Percentiles rank a stretch among this genome's conserved stretches.
Evolutionary conservation across 2,329 filamentous ascomycete genomes (phyloP).

Genomic region (Byssochlamys sp.): DNA sequence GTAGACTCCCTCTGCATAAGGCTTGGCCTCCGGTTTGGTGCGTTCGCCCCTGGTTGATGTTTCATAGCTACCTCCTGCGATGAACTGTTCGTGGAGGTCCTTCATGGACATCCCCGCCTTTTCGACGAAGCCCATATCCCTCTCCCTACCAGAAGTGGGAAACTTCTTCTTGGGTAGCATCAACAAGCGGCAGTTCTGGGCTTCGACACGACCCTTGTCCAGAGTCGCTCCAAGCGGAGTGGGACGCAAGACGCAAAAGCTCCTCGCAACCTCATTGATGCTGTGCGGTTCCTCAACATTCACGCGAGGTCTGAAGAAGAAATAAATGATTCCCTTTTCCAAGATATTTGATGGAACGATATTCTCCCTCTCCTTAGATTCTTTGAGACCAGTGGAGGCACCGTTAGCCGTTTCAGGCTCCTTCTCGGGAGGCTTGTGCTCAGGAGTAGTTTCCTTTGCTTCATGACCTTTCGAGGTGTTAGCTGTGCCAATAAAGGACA

Average conservation of each 20-base stretch:
- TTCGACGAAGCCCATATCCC: conserved; percentile 75
- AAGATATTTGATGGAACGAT: conserved; percentile 54
- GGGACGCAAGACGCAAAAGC: conserved; percentile 69
- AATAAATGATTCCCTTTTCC: conserved; percentile 84
- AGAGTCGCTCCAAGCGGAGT: conserved; percentile 61
- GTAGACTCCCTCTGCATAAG: conserved; percentile 78
- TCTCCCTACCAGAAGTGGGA: conserved; percentile 57
- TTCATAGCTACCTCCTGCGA: conserved; percentile 57
- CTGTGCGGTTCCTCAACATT: conserved; percentile 59
- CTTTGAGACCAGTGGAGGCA: conserved; percentile 36
- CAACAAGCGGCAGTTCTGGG: conserved; percentile 60
- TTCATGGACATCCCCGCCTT: conserved; percentile 58
- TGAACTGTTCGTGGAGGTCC: conserved; percentile 63
- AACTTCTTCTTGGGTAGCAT: conserved; percentile 77
- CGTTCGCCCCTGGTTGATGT: conserved; percentile 67
- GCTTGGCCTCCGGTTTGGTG: conserved; percentile 58
- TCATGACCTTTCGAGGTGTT: neutral
- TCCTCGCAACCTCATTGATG: conserved; percentile 64
- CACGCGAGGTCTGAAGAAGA: conserved; percentile 74
- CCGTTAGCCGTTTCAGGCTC: neutral
- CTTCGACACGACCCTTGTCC: conserved; percentile 46
- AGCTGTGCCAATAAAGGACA: neutral
- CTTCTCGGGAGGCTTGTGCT: conserved; percentile 5
- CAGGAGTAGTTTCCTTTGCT: neutral
- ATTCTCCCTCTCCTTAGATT: conserved; percentile 43